Conservation (phyloP, 371 early-diverging fungal genomes). For the Blakeslea trispora region DNA sequence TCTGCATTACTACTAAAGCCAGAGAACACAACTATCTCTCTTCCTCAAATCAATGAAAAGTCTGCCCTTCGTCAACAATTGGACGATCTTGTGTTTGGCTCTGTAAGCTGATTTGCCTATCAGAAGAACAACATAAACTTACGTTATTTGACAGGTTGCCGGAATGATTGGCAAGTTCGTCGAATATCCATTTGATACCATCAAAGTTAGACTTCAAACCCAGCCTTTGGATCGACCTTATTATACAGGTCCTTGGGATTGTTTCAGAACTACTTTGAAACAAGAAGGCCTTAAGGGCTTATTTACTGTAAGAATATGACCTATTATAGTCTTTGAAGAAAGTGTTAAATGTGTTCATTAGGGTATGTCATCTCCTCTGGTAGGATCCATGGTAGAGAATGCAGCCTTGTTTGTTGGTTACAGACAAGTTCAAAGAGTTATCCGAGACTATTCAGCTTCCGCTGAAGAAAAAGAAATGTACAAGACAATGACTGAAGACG, state of each 20-base stretch:
- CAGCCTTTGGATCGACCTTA: constrained; percentile 70
- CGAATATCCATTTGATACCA: constrained; percentile 96
- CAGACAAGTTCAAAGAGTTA: constrained; percentile 75
- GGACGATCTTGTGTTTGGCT: constrained; percentile 37
- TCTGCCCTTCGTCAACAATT: constrained; percentile 26
- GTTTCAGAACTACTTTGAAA: constrained; percentile 67
- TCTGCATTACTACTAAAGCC: constrained; percentile 6
- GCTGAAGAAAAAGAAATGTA: constrained; percentile 22
- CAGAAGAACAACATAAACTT: neutral
- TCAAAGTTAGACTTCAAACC: constrained; percentile 94
- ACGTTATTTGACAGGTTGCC: constrained; percentile 55
- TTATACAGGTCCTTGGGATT: constrained; percentile 86
- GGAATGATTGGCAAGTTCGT: constrained; percentile 92
- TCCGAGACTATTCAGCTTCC: constrained; percentile 41
- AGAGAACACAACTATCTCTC: neutral
- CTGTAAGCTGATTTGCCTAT: too few relatives aligned
- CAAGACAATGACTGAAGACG: constrained; percentile 21
- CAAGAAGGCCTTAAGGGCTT: constrained; percentile 80
- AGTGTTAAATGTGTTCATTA: constrained; percentile 29
- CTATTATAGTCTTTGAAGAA: too few relatives aligned
- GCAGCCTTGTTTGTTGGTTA: constrained; percentile 90
- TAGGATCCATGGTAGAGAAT: constrained; percentile 95
- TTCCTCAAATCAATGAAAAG: constrained; percentile 4
- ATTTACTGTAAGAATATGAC: constrained; percentile 62
- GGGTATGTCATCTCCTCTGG: constrained; percentile 90